Evolutionary conservation across 257 asterid species (phyloP).

Genomic region (Plectranthus barbatus): DNA sequence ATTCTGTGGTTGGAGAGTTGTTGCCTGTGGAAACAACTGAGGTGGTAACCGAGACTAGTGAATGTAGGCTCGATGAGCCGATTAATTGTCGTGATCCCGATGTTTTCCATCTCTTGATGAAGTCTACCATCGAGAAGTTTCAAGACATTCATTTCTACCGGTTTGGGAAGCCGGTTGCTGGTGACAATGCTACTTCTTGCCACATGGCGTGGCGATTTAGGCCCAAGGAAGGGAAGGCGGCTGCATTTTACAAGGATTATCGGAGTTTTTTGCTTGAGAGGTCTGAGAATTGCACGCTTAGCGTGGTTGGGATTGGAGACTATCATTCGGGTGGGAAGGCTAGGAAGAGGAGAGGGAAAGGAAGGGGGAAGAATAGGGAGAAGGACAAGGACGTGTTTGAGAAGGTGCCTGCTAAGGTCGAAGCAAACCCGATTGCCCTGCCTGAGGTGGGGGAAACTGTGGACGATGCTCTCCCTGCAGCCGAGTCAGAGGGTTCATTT

Average conservation of each 20-base stretch:
- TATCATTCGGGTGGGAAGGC: too few relatives aligned
- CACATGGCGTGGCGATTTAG: constrained; percentile 99
- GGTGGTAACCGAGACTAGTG: constrained; percentile 18
- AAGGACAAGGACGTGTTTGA: constrained; percentile 51
- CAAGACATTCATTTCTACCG: constrained; percentile 69
- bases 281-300: constrained; percentile 64
- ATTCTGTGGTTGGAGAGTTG: constrained; percentile 15
- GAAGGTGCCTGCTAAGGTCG: constrained; percentile 39
- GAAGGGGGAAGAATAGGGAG: constrained; percentile 26
- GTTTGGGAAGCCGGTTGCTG: constrained; percentile 82
- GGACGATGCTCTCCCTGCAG: constrained; percentile 69
- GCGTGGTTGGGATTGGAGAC: too few relatives aligned
- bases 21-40: not conserved
- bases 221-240: constrained; percentile 88
- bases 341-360: too few relatives aligned
- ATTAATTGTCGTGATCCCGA: constrained; percentile 78
- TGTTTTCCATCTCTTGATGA: constrained; percentile 81
- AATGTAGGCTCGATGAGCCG: constrained; percentile 52
- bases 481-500: constrained; percentile 67
- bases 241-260: constrained; percentile 78
- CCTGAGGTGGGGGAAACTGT: constrained; percentile 86
- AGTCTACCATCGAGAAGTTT: constrained; percentile 66
- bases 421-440: constrained; percentile 33
- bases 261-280: constrained; percentile 51
- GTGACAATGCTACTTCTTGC: constrained; percentile 50